Evolutionary conservation across 148 eudicot genomes (phyloP).

Genomic region (Rhododendron griersonianum): DNA sequence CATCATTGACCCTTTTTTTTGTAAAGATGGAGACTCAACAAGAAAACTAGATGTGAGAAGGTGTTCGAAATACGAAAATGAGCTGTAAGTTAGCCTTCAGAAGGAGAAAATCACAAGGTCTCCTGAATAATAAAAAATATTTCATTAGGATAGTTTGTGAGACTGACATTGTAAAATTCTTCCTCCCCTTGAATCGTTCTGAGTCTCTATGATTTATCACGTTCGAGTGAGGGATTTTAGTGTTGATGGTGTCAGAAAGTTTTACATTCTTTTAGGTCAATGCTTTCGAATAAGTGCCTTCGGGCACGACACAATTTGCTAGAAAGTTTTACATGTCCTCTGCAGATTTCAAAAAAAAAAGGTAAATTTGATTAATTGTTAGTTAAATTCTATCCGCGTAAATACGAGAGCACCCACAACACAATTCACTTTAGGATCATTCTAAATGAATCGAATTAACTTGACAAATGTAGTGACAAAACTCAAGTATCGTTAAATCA

Average conservation of each 20-base stretch:
- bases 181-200: background rate
- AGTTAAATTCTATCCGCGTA: too few species aligned
- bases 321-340: too few species aligned
- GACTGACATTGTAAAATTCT: background rate
- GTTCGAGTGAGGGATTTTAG: background rate
- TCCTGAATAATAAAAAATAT: background rate
- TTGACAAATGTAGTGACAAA: too few species aligned
- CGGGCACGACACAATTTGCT: background rate
- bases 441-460: too few species aligned
- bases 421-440: too few species aligned
- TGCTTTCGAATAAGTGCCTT: background rate
- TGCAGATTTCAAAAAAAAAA: too few species aligned
- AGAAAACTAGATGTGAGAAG: background rate
- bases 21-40: background rate
- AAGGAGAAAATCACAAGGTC: background rate
- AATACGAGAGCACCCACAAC: too few species aligned
- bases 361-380: too few species aligned
- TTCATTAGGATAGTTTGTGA: background rate
- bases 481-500: too few species aligned
- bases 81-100: background rate
- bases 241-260: background rate
- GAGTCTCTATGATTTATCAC: background rate
- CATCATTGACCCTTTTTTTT: too few species aligned
- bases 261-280: background rate
- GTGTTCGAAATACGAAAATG: background rate